A percentile compares a stretch with the other conserved stretches of the same genome.
These are phyloP conservation scores for Aspergillus mulundensis DNA, from an alignment of 495 filamentous ascomycete species.

Conservation along the genomic window DNA sequence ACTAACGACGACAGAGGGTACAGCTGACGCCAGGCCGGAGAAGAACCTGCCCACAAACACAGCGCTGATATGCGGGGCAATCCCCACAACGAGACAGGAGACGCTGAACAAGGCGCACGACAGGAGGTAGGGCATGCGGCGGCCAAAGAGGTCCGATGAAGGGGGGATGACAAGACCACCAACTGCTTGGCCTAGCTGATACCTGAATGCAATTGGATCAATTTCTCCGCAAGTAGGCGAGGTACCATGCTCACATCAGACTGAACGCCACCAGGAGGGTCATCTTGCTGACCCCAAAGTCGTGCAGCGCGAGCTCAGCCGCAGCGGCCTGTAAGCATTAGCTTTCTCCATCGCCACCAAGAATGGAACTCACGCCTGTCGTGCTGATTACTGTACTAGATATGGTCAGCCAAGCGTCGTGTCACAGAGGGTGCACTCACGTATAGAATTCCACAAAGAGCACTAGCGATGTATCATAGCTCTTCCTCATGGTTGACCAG, in stretches of 20 bases:
- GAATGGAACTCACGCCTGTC: slow-evolving; percentile 26
- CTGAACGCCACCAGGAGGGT: slow-evolving; percentile 31
- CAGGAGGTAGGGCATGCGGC: slow-evolving; percentile 41
- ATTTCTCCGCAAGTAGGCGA: no score
- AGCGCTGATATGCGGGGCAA: slow-evolving; percentile 24
- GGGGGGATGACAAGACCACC: slow-evolving; percentile 48
- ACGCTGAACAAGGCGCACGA: slow-evolving; percentile 35
- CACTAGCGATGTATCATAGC: slow-evolving; percentile 29
- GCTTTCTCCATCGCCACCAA: not conserved
- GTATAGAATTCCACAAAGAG: slow-evolving; percentile 34
- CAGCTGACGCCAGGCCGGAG: slow-evolving; percentile 41
- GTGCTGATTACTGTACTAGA: slow-evolving; percentile 32
- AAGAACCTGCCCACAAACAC: slow-evolving; percentile 39
- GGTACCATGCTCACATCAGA: slow-evolving; percentile 22
- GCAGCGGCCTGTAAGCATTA: slow-evolving; percentile 20
- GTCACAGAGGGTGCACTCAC: slow-evolving; percentile 15
- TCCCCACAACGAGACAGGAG: slow-evolving; percentile 38
- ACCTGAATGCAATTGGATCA: slow-evolving; percentile 20
- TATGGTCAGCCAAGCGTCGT: not conserved
- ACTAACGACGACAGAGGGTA: slow-evolving; percentile 43
- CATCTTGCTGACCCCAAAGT: slow-evolving; percentile 19
- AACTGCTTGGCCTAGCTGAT: slow-evolving; percentile 43
- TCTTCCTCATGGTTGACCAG: slow-evolving; percentile 29
- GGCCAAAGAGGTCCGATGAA: slow-evolving; percentile 47
- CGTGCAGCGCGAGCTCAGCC: slow-evolving; percentile 24